Conservation (phyloP, 805 yeast species). For the Scheffersomyces spartinae region DNA sequence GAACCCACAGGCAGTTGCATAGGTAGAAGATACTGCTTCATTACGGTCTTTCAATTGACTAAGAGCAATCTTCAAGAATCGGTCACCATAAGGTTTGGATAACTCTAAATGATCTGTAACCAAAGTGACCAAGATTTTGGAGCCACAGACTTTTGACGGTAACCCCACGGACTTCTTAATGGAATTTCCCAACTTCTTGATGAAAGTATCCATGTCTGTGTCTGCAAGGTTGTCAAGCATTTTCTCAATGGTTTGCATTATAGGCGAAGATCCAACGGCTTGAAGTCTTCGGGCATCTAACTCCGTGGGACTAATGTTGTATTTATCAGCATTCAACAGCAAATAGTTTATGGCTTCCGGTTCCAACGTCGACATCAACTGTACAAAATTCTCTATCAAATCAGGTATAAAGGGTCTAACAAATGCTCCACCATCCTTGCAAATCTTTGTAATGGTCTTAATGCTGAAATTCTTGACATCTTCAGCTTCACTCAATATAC, state of each 20-base stretch:
- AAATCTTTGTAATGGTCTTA: constrained; percentile 58
- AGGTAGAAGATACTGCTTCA: constrained; percentile 61
- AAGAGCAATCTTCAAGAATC: constrained; percentile 45
- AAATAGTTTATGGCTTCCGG: constrained; percentile 84
- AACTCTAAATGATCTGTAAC: constrained; percentile 42
- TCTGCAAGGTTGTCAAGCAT: constrained; percentile 45
- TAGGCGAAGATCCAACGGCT: constrained; percentile 70
- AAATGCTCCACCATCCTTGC: constrained; percentile 49
- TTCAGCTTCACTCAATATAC: constrained; percentile 74
- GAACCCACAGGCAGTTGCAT: constrained; percentile 73
- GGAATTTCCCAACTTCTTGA: constrained; percentile 40
- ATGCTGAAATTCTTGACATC: constrained; percentile 72
- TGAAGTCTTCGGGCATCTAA: constrained; percentile 71
- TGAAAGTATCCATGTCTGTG: constrained; percentile 33
- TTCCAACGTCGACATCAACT: constrained; percentile 75
- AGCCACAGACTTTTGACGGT: constrained; percentile 83
- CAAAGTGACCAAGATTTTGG: constrained; percentile 57
- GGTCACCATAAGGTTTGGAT: constrained; percentile 43
- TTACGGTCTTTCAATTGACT: constrained; percentile 60
- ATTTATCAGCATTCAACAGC: constrained; percentile 80
- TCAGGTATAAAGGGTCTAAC: constrained; percentile 58
- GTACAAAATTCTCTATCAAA: constrained; percentile 56
- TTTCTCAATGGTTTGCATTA: constrained; percentile 77
- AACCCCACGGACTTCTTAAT: constrained; percentile 70
- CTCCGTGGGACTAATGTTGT: constrained; percentile 56